Evolutionary conservation across 2,329 filamentous ascomycete species (phyloP).

Genomic region (Pyricularia sp.): DNA sequence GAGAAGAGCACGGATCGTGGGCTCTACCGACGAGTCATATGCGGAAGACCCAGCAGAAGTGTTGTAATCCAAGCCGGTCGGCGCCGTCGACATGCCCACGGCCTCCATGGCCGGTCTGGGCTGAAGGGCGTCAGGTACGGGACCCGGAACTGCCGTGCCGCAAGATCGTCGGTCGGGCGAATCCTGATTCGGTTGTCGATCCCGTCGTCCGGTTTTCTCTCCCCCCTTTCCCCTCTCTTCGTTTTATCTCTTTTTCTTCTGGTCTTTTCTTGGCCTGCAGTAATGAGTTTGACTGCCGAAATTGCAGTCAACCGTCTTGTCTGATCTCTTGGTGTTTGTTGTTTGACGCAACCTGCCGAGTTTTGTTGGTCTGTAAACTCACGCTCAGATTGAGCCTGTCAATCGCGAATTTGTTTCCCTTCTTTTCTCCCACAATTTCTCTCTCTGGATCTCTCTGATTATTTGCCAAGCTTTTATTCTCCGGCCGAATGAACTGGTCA

Average conservation of each 20-base stretch:
- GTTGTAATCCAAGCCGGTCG: slow-evolving; percentile 7
- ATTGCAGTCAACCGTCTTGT: not conserved
- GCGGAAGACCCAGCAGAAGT: slow-evolving; percentile 16
- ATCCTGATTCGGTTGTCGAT: not conserved
- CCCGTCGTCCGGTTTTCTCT: not conserved
- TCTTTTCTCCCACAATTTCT: not conserved
- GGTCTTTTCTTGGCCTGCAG: not conserved
- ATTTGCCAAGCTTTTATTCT: not conserved
- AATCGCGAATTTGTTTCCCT: not conserved
- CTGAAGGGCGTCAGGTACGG: not conserved
- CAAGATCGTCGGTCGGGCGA: not conserved
- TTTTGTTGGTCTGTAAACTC: not conserved
- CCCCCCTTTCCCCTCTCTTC: not conserved
- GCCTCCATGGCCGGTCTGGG: slow-evolving; percentile 4
- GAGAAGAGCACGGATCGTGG: slow-evolving; percentile 34
- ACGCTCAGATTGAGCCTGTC: not conserved
- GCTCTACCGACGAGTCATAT: slow-evolving; percentile 30
- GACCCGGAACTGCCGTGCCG: not conserved
- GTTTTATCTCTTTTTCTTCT: not conserved
- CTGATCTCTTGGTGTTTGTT: not conserved
- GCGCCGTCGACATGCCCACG: not conserved
- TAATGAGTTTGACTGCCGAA: not conserved
- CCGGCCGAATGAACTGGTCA: not conserved
- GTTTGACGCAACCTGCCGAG: not conserved
- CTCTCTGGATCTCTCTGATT: not conserved